Evolutionary conservation across 139 green algal genomes (phyloP).

Genomic region (Chlorella sorokiniana): DNA sequence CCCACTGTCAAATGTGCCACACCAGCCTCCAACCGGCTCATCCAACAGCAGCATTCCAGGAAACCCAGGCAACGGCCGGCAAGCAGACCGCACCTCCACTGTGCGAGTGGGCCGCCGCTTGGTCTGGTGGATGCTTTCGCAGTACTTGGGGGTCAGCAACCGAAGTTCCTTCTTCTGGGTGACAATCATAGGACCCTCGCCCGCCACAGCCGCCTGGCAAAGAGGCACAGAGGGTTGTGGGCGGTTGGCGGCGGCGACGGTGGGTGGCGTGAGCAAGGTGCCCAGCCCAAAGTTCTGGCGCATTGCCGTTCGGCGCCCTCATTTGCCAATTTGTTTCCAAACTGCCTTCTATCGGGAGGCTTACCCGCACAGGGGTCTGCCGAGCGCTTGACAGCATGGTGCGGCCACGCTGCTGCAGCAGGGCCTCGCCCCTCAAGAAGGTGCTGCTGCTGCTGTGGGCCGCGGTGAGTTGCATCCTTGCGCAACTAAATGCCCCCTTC

Average conservation of each 20-base stretch:
- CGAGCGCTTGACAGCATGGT: not conserved
- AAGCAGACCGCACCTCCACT: constrained; percentile 73
- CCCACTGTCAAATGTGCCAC: too few relatives aligned
- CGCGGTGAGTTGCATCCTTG: not conserved
- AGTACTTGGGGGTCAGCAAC: constrained; percentile 78
- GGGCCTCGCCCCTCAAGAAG: not conserved
- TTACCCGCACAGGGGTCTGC: constrained; percentile 15
- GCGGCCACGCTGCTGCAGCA: constrained; percentile 6
- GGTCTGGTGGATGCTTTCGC: constrained; percentile 83
- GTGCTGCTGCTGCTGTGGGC: not conserved
- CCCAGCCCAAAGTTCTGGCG: not conserved
- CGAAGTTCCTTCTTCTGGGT: constrained; percentile 34
- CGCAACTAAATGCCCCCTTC: too few relatives aligned
- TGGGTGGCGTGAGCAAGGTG: not conserved
- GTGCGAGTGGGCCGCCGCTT: constrained; percentile 85
- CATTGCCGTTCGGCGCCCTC: not conserved
- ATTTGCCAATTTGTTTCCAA: not conserved
- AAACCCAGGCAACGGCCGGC: too few relatives aligned
- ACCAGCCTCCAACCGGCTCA: too few relatives aligned
- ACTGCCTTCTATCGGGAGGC: not conserved
- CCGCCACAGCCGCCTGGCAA: constrained; percentile 4
- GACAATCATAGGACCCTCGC: constrained; percentile 26
- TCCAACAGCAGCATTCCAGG: too few relatives aligned
- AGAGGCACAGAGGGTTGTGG: not conserved
- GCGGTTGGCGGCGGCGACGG: not conserved